Conservation (phyloP, 495 filamentous ascomycete genomes). For the Melanomma pulvis-pyrius region DNA sequence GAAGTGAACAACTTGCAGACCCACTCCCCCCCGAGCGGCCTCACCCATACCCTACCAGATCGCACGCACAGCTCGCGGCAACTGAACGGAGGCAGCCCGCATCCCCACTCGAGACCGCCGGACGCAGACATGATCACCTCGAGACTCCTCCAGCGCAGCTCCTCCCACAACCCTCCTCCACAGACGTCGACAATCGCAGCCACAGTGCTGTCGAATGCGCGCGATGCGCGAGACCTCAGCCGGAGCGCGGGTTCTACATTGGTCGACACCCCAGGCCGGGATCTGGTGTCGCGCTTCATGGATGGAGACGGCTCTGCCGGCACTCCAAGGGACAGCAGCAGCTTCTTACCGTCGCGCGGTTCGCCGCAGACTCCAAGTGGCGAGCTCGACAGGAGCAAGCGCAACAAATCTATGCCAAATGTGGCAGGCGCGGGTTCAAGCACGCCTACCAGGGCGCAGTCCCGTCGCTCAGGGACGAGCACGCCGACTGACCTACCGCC, state of each 20-base stretch:
- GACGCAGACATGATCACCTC: slow-evolving; percentile 56
- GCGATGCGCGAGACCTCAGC: slow-evolving; percentile 46
- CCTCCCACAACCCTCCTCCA: slow-evolving; percentile 59
- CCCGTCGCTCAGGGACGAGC: slow-evolving; percentile 32
- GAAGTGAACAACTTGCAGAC: neutral
- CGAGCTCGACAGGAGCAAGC: slow-evolving; percentile 29
- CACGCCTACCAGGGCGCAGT: slow-evolving; percentile 19
- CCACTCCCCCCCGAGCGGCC: neutral
- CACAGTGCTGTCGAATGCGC: slow-evolving; percentile 51
- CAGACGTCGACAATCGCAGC: slow-evolving; percentile 62
- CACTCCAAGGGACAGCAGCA: slow-evolving; percentile 39
- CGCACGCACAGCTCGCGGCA: slow-evolving; percentile 15
- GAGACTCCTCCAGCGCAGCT: slow-evolving; percentile 59
- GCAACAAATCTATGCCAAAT: slow-evolving; percentile 41
- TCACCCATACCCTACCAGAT: slow-evolving; percentile 19
- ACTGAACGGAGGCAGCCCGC: slow-evolving; percentile 28
- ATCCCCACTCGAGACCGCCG: slow-evolving; percentile 35
- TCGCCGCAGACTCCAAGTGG: slow-evolving; percentile 20
- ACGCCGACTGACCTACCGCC: slow-evolving; percentile 51
- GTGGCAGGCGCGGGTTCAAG: slow-evolving; percentile 19
- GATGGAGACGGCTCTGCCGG: slow-evolving; percentile 37
- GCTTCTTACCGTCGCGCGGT: slow-evolving; percentile 37
- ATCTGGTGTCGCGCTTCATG: slow-evolving; percentile 45
- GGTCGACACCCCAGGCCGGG: slow-evolving; percentile 46
- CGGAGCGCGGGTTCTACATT: slow-evolving; percentile 46